These are phyloP conservation scores for Austroboletus festivus DNA, from an alignment of 768 basidiomycete genomes.

Conservation along the genomic window DNA sequence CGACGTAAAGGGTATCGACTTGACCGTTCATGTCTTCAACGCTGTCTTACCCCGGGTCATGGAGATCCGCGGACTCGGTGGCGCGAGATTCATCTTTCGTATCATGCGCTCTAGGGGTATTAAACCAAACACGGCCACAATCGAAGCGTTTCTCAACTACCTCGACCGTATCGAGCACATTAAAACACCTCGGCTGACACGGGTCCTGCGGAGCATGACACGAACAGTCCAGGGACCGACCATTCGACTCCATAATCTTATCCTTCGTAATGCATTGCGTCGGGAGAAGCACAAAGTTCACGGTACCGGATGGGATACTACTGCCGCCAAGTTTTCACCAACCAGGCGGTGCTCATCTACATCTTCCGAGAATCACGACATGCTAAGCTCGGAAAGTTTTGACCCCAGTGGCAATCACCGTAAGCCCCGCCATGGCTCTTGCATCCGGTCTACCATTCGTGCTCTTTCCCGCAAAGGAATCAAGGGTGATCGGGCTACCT, in stretches of 20 bases:
- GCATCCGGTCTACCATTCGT: slow-evolving; percentile 41
- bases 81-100: slow-evolving; percentile 43
- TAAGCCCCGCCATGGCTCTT: slow-evolving; percentile 28
- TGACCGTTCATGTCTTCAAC: slow-evolving; percentile 56
- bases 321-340: slow-evolving; percentile 39
- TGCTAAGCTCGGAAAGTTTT: slow-evolving; percentile 33
- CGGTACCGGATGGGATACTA: slow-evolving; percentile 46
- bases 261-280: slow-evolving; percentile 52
- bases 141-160: slow-evolving; percentile 53
- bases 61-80: slow-evolving; percentile 45
- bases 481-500: slow-evolving; percentile 53
- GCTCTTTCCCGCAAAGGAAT: slow-evolving; percentile 47
- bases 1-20: slow-evolving; percentile 29
- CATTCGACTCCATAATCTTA: slow-evolving; percentile 54
- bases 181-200: slow-evolving; percentile 45
- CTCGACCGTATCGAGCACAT: slow-evolving; percentile 43
- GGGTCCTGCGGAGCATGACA: slow-evolving; percentile 45
- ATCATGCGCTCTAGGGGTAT: slow-evolving; percentile 55
- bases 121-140: slow-evolving; percentile 50
- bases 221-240: slow-evolving; percentile 44
- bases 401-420: slow-evolving; percentile 49
- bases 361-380: slow-evolving; percentile 5
- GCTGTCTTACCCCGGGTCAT: slow-evolving; percentile 53
- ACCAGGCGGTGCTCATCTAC: slow-evolving; percentile 20
- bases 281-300: slow-evolving; percentile 45